Evolutionary conservation across 164 flowering plant species (phyloP).

Genomic region (Liriodendron chinense): DNA sequence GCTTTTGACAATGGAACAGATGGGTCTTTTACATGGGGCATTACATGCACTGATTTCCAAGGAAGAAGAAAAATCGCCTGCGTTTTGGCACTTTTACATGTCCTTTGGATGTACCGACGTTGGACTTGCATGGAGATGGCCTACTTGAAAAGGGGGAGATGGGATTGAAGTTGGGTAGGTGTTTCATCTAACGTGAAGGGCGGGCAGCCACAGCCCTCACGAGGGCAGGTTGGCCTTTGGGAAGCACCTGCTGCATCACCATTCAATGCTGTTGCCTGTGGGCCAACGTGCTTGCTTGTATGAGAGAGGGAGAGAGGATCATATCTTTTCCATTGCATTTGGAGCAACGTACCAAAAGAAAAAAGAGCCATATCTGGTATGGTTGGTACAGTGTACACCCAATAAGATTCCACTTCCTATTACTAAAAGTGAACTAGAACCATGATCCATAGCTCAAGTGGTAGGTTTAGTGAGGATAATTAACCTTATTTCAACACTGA

Average conservation of each 20-base stretch:
- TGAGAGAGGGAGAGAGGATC: not conserved
- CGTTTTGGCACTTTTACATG: not conserved
- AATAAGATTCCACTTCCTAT: no score
- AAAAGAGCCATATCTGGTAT: not conserved
- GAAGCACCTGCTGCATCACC: not conserved
- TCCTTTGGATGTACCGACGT: not conserved
- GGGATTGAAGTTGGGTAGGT: not conserved
- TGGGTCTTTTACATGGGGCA: not conserved
- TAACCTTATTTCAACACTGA: no score
- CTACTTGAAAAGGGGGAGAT: not conserved
- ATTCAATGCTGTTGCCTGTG: not conserved
- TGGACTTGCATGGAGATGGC: not conserved
- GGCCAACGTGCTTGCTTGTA: not conserved
- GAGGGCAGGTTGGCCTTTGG: not conserved
- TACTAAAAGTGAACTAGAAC: no score
- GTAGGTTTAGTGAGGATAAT: no score
- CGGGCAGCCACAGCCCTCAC: not conserved
- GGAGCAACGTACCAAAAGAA: not conserved
- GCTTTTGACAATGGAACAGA: no score
- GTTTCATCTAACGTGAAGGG: not conserved
- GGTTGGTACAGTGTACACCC: not conserved
- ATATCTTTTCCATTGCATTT: not conserved
- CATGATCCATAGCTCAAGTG: no score
- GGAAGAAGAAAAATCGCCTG: not conserved
- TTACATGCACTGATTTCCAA: not conserved